Evolutionary conservation across 768 basidiomycete species (phyloP).

Genomic region (Macrolepiota albuminosa): DNA sequence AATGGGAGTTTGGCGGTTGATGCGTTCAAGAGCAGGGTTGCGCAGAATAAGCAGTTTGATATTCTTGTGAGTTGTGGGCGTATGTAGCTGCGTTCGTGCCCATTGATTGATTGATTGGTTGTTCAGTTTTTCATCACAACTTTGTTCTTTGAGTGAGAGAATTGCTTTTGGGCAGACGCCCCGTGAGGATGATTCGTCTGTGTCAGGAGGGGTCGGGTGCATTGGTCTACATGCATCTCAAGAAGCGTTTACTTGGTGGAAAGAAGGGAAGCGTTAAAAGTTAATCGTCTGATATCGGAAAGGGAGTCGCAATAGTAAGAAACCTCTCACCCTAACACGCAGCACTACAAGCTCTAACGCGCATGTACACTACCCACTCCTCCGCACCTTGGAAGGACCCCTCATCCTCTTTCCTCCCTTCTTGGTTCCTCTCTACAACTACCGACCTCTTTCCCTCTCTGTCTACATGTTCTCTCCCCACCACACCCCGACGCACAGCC

Average conservation of each 20-base stretch:
- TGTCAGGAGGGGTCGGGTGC: conserved; percentile 51
- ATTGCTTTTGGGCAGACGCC: too few relatives aligned
- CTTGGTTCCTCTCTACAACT: conserved; percentile 68
- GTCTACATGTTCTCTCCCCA: conserved; percentile 30
- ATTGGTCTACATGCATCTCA: too few relatives aligned
- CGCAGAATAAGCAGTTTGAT: too few relatives aligned
- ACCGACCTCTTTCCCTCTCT: conserved; percentile 35
- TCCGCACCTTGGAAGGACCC: conserved; percentile 79
- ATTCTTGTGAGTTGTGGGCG: too few relatives aligned
- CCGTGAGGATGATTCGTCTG: conserved; percentile 25
- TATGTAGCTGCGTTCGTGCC: too few relatives aligned
- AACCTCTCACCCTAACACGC: conserved; percentile 36
- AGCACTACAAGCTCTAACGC: conserved; percentile 73
- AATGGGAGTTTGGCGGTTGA: conserved; percentile 94
- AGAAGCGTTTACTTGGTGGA: too few relatives aligned
- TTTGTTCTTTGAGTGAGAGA: too few relatives aligned
- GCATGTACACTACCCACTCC: conserved; percentile 83
- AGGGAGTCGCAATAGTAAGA: conserved; percentile 17
- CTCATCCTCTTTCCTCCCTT: conserved; percentile 42
- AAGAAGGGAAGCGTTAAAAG: too few relatives aligned
- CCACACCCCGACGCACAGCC: conserved; percentile 23
- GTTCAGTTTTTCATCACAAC: too few relatives aligned
- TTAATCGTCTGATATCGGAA: too few relatives aligned
- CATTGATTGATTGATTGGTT: too few relatives aligned
- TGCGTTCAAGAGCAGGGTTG: too few relatives aligned